A percentile compares a stretch with the other conserved stretches of the same genome.
phyloP scores from a whole-genome alignment of 2,329 filamentous ascomycete genomes.

The Hymenoscyphus scutula region DNA sequence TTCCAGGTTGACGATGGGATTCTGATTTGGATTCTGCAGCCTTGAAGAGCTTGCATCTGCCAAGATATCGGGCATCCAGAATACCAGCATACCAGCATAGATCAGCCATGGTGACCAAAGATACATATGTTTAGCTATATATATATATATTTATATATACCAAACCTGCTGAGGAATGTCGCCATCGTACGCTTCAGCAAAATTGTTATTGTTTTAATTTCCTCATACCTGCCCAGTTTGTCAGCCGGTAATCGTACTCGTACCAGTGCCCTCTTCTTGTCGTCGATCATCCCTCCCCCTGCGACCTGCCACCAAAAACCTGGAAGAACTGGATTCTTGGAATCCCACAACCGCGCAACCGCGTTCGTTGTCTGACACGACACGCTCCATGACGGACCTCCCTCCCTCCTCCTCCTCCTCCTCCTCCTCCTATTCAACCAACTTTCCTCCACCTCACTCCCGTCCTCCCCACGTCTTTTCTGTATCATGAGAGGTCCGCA shows the following conservation, averaged over 20 bases:
- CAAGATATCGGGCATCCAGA: neutral
- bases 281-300: neutral
- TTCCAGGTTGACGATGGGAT: no score
- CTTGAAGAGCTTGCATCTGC: constrained; percentile 11
- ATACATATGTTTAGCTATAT: no score
- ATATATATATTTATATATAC: no score
- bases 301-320: neutral
- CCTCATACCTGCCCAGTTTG: constrained; percentile 1
- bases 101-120: no score
- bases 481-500: constrained; percentile 14
- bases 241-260: neutral
- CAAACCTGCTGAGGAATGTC: constrained; percentile 3
- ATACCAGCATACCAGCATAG: no score
- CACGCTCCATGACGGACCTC: constrained; percentile 9
- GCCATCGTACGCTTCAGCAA: neutral
- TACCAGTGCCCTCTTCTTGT: no score
- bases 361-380: neutral
- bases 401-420: no score
- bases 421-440: no score
- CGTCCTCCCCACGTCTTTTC: no score
- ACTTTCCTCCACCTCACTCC: no score
- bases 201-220: neutral
- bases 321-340: neutral
- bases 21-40: constrained; percentile 9
- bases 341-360: neutral